These are phyloP conservation scores for Herpotrichia juniperi DNA, from an alignment of 2,329 filamentous ascomycete genomes.

Conservation along the genomic window DNA sequence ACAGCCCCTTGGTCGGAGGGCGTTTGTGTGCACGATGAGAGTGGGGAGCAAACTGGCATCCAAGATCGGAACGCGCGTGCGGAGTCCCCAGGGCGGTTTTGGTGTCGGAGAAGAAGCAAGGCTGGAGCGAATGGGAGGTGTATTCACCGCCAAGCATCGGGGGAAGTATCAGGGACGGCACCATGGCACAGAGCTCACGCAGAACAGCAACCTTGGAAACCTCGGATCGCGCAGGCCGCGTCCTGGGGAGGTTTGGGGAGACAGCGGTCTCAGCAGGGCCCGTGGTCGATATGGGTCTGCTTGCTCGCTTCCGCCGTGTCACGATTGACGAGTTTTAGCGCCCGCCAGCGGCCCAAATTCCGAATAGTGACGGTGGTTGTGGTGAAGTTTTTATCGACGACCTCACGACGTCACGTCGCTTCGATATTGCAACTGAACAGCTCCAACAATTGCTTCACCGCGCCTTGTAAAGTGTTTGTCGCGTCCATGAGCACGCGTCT, in stretches of 20 bases:
- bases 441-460: conserved; percentile 9
- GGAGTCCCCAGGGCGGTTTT: conserved; percentile 3
- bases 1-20: conserved; percentile 18
- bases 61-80: conserved; percentile 19
- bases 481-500: conserved; percentile 36
- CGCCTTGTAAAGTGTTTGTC: background rate
- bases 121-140: background rate
- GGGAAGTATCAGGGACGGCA: background rate
- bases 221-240: too few species aligned
- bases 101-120: background rate
- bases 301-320: background rate
- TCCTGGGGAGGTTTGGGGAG: too few species aligned
- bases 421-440: conserved; percentile 13
- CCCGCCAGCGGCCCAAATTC: conserved; percentile 2
- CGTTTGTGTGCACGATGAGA: conserved; percentile 21
- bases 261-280: conserved; percentile 1
- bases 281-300: background rate
- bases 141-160: background rate
- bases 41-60: conserved; percentile 19
- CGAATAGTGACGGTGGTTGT: conserved; percentile 4
- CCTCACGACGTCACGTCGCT: background rate
- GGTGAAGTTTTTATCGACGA: conserved; percentile 7
- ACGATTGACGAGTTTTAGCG: background rate
- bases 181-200: conserved; percentile 2
- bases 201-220: background rate